A percentile compares a stretch with the other conserved stretches of the same genome.
These are phyloP conservation scores for Fusarium citri DNA, from an alignment of 2,329 filamentous ascomycete species.

Conservation along the genomic window DNA sequence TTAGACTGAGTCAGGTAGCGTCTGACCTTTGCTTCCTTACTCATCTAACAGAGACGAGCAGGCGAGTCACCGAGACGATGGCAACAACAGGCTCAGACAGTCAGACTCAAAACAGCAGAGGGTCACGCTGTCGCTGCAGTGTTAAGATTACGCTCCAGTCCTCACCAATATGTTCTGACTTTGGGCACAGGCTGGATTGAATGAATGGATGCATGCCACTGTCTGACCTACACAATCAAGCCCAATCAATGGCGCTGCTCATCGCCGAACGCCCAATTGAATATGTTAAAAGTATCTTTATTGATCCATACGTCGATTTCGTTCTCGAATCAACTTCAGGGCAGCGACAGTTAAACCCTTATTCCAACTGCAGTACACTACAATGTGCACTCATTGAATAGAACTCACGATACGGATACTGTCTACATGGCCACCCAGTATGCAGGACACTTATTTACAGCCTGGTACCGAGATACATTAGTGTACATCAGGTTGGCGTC, in stretches of 20 bases:
- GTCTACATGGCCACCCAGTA: neutral
- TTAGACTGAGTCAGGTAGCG: constrained; percentile 40
- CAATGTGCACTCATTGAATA: neutral
- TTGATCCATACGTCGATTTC: neutral
- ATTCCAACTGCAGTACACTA: neutral
- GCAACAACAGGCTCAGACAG: constrained; percentile 33
- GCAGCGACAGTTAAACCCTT: constrained; percentile 1
- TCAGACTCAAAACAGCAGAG: constrained; percentile 37
- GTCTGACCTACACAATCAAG: neutral
- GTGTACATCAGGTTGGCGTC: constrained; percentile 2
- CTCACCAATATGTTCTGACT: constrained; percentile 9
- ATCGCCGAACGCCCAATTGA: constrained; percentile 14
- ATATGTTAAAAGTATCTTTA: neutral
- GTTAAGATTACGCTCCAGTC: constrained; percentile 38
- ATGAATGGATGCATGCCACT: constrained; percentile 1
- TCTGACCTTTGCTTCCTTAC: constrained; percentile 39
- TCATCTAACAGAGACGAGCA: constrained; percentile 40
- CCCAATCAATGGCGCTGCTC: neutral
- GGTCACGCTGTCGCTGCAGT: constrained; percentile 41
- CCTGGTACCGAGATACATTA: neutral
- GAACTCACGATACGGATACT: neutral
- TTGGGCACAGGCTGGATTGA: neutral
- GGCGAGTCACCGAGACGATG: constrained; percentile 26
- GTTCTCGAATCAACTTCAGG: constrained; percentile 32
- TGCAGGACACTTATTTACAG: constrained; percentile 7